Conservation (phyloP, 371 early-diverging fungal genomes). For the Mucor velutinosus region DNA sequence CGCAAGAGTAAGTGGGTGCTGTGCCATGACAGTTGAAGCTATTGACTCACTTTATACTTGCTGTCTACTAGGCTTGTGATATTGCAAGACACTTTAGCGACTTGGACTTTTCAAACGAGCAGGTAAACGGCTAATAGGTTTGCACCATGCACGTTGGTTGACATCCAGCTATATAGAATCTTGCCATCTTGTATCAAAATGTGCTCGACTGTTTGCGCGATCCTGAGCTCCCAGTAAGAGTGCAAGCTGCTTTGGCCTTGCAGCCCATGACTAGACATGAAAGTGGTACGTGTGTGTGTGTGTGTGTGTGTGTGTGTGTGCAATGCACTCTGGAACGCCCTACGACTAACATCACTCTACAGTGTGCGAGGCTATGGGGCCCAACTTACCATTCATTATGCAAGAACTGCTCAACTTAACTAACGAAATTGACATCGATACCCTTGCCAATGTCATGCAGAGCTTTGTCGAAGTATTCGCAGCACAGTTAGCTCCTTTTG, state of each 20-base stretch:
- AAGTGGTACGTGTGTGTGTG: conserved; percentile 42
- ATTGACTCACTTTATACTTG: background rate
- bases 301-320: background rate
- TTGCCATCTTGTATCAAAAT: conserved; percentile 59
- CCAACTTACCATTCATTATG: conserved; percentile 82
- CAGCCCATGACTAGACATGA: conserved; percentile 77
- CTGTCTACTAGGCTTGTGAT: conserved; percentile 31
- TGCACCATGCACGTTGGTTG: background rate
- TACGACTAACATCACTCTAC: background rate
- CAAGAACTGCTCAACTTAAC: conserved; percentile 80
- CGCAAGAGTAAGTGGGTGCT: conserved; percentile 59
- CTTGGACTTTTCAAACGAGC: conserved; percentile 42
- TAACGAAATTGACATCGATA: conserved; percentile 90
- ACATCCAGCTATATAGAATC: conserved; percentile 31
- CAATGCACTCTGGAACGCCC: background rate
- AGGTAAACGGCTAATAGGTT: conserved; percentile 5
- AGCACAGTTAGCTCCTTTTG: conserved; percentile 86
- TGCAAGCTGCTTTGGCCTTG: conserved; percentile 81
- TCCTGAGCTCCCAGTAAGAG: conserved; percentile 81
- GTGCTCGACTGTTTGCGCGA: conserved; percentile 73
- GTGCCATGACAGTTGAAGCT: background rate
- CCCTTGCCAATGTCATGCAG: conserved; percentile 84
- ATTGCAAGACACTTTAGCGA: conserved; percentile 46
- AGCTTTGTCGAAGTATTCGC: conserved; percentile 88
- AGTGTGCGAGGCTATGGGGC: conserved; percentile 75